Evolutionary conservation across 306 rosid species (phyloP), one percentile per base, ranked within the genome.

Genomic region (Acmispon strigosus): DNA sequence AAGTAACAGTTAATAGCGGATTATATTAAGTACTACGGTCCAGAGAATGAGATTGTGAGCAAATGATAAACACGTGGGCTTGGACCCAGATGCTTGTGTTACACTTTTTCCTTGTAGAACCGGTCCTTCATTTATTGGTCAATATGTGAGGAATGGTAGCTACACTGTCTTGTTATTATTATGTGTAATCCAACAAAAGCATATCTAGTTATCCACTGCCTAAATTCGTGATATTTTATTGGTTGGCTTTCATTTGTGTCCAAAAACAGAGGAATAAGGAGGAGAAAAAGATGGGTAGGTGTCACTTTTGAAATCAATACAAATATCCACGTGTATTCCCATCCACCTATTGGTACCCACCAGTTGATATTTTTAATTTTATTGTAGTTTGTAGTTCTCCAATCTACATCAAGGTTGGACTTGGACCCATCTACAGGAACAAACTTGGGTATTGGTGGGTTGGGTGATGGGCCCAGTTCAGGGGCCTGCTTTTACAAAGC

Each of bases 31-130:
- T 39, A 52, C 27, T 32, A 55, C 5, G 24, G 24, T 22, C 24
- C 24, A 22, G 24, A 22, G 24, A 22, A 1, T 58, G 76, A 32
- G 58, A 80, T 69, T 73, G 73, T 62, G 80, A 48, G 52, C 47
- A 52, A 64, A 50, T 48, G 77, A 27, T 44, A 39, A 37, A 78
- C 83, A 82, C 83, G 83, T 80, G 84, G 73, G 51, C 4, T 29
- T 32, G 54, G 43, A 6, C 71, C 50, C 17, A 54, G 7, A 36
- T 19, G 11, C 16, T 34, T 10, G 50, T 19, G n/a, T 66, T 55
- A 39, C 66, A 65, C 69, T 27, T 32, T 67, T 80, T 74, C 15
- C 45, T 18, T 42, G 19, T 13, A 6, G 19, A 63, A 47, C 62
- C 19, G 19, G 42, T 60, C 58, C 58, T 10, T 62, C 62, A 39